phyloP scores from a whole-genome alignment of 805 yeast species.

The Pichia ethanolica region DNA sequence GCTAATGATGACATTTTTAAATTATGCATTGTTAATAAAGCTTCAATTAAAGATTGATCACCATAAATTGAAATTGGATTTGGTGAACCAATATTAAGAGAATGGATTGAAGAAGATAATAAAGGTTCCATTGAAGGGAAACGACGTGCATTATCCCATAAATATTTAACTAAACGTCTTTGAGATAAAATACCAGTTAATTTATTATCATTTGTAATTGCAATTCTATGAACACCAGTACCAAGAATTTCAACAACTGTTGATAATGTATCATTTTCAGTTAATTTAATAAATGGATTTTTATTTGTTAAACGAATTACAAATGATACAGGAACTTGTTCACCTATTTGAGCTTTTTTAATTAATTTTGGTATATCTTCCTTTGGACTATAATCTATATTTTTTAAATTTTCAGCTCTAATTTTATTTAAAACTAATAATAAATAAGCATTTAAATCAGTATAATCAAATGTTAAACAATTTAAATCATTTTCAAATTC shows the following conservation, averaged over 20 bases:
- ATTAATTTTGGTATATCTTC: constrained; percentile 37
- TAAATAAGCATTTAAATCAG: constrained; percentile 82
- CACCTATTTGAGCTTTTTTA: constrained; percentile 71
- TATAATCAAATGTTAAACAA: constrained; percentile 84
- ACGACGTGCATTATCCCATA: constrained; percentile 89
- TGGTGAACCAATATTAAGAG: constrained; percentile 64
- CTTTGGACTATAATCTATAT: constrained; percentile 26
- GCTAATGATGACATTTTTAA: constrained; percentile 87
- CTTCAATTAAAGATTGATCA: constrained; percentile 82
- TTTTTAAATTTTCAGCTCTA: constrained; percentile 30
- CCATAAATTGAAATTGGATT: constrained; percentile 78
- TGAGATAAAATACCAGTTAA: constrained; percentile 86
- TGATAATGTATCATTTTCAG: constrained; percentile 59
- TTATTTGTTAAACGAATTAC: constrained; percentile 80
- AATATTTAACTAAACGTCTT: constrained; percentile 72
- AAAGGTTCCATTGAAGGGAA: constrained; percentile 76
- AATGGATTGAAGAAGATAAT: constrained; percentile 59
- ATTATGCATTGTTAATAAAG: constrained; percentile 74
- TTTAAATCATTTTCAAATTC: constrained; percentile 47
- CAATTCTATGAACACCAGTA: constrained; percentile 92
- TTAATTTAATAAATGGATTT: constrained; percentile 77
- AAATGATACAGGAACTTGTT: constrained; percentile 85
- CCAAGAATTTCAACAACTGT: constrained; percentile 82
- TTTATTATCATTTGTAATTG: constrained; percentile 49
- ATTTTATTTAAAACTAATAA: constrained; percentile 75